Evolutionary conservation across 2,329 filamentous ascomycete species (phyloP).

Genomic region (Thelonectria olida): DNA sequence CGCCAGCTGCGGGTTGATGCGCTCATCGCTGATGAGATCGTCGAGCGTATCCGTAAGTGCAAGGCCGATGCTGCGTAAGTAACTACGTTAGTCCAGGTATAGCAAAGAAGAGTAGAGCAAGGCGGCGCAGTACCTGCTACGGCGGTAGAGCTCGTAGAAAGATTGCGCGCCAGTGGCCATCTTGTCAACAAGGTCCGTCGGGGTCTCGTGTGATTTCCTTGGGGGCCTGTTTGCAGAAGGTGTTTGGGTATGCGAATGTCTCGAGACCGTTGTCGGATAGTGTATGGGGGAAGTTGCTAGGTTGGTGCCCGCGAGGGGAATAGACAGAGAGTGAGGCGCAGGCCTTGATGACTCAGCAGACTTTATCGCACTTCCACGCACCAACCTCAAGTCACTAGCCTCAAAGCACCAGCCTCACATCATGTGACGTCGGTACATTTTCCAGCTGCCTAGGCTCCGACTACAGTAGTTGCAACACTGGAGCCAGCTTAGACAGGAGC

Average conservation of each 20-base stretch:
- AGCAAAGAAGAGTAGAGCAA: constrained; percentile 43
- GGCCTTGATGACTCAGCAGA: constrained; percentile 1
- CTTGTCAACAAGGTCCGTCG: constrained; percentile 12
- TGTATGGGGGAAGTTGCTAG: constrained; percentile 11
- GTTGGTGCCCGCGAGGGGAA: neutral
- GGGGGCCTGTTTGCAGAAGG: neutral
- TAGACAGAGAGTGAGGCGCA: constrained; percentile 5
- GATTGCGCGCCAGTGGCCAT: constrained; percentile 64
- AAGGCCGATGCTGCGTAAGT: constrained; percentile 78
- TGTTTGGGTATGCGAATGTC: constrained; percentile 9
- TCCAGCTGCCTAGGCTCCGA: constrained; percentile 35
- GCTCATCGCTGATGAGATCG: constrained; percentile 91
- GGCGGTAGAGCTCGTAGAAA: constrained; percentile 95
- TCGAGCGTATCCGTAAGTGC: constrained; percentile 97
- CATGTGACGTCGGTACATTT: constrained; percentile 49
- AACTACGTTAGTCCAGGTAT: constrained; percentile 38
- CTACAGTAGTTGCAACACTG: constrained; percentile 35
- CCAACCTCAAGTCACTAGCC: neutral
- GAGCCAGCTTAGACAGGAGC: constrained; percentile 38
- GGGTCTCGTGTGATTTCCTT: constrained; percentile 1
- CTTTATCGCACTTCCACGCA: neutral
- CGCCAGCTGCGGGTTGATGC: constrained; percentile 96
- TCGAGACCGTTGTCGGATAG: constrained; percentile 6
- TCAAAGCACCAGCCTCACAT: constrained; percentile 37
- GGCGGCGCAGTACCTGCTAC: constrained; percentile 81